phyloP scores from a whole-genome alignment of 257 asterid species.

The Ocimum tenuiflorum region DNA sequence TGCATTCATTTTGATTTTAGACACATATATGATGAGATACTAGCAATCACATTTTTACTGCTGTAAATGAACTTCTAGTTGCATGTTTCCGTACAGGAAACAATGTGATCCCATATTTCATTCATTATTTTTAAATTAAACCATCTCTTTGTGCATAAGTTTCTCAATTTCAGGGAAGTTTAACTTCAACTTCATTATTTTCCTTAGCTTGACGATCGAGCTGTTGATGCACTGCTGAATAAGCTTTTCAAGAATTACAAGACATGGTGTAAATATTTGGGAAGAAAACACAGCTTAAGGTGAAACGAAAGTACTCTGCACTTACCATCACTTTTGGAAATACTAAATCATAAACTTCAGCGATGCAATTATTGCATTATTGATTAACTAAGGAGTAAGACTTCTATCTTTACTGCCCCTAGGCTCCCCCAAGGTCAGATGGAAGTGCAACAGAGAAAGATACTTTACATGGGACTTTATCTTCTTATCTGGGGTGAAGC shows the following conservation, averaged over 20 bases:
- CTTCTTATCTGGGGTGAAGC: slow-evolving; percentile 99
- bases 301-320: slow-evolving; percentile 26
- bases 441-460: slow-evolving; percentile 84
- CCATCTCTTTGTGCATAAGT: background rate
- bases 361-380: background rate
- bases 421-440: slow-evolving; percentile 84
- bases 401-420: slow-evolving; percentile 15
- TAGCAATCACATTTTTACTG: background rate
- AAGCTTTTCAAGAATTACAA: slow-evolving; percentile 96
- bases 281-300: slow-evolving; percentile 92
- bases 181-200: slow-evolving; percentile 14
- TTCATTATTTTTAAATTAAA: background rate
- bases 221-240: slow-evolving; percentile 83
- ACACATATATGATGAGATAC: background rate
- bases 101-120: background rate
- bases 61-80: background rate
- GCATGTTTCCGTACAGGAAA: background rate
- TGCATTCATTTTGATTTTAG: slow-evolving; percentile 9
- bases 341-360: background rate
- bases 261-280: slow-evolving; percentile 96
- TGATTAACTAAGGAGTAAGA: slow-evolving; percentile 6
- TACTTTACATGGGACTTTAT: slow-evolving; percentile 95
- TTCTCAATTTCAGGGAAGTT: slow-evolving; percentile 12
- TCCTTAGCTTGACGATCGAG: slow-evolving; percentile 86
- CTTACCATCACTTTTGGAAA: background rate